Conservation (phyloP, 2,329 filamentous ascomycete species). For the Coniella lustricola region DNA sequence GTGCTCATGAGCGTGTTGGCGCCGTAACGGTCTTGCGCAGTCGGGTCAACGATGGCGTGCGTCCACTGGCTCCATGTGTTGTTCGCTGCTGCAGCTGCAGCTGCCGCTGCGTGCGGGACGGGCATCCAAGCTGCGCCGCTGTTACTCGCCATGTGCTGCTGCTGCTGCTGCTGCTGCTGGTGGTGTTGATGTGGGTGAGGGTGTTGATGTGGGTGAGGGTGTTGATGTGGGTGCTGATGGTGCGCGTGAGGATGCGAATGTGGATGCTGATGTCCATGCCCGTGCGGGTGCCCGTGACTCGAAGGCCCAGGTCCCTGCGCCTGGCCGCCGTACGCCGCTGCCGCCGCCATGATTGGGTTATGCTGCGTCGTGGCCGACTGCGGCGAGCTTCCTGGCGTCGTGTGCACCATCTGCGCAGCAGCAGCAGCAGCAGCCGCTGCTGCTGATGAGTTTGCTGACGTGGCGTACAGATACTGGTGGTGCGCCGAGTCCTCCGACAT, state of each 20-base stretch:
- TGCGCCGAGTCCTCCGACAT: slow-evolving; percentile 2
- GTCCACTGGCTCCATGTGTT: slow-evolving; percentile 52
- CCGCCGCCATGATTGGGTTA: slow-evolving; percentile 32
- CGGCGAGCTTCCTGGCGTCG: slow-evolving; percentile 19
- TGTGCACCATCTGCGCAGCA: slow-evolving; percentile 18
- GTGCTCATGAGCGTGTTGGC: slow-evolving; percentile 42
- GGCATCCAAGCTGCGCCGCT: slow-evolving; percentile 12
- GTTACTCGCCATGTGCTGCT: slow-evolving; percentile 2
- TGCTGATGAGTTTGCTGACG: slow-evolving; percentile 7
- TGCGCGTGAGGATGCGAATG: slow-evolving; percentile 11
- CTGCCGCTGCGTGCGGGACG: slow-evolving; percentile 15
- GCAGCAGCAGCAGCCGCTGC: no score
- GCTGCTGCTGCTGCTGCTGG: slow-evolving; percentile 7
- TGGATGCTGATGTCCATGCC: no score
- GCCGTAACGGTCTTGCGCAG: slow-evolving; percentile 40
- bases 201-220: not conserved
- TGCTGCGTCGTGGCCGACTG: slow-evolving; percentile 13
- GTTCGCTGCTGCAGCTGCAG: slow-evolving; percentile 15
- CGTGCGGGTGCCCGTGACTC: slow-evolving; percentile 16
- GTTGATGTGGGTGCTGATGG: slow-evolving; percentile 15
- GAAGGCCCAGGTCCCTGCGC: slow-evolving; percentile 23
- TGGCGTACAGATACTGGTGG: slow-evolving; percentile 12
- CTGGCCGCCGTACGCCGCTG: slow-evolving; percentile 32
- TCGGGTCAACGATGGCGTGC: slow-evolving; percentile 36
- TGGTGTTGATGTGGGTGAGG: slow-evolving; percentile 17